phyloP scores from a whole-genome alignment of 805 yeast species.

The Hanseniaspora thailandica region DNA sequence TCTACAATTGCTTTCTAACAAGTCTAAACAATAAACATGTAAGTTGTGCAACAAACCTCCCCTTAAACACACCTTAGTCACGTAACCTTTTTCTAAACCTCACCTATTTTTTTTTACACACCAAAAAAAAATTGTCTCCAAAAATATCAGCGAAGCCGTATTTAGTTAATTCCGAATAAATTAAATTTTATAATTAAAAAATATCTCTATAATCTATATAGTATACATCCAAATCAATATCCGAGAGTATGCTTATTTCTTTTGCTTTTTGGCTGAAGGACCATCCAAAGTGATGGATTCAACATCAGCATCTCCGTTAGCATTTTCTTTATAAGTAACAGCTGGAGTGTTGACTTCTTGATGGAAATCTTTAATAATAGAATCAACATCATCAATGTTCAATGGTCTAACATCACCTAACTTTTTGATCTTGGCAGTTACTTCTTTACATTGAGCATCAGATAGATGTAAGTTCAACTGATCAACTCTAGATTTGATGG shows the following conservation, averaged over 20 bases:
- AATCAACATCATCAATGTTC: constrained; percentile 93
- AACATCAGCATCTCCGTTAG: constrained; percentile 19
- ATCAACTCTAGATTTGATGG: constrained; percentile 94
- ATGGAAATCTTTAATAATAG: constrained; percentile 88
- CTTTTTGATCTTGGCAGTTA: constrained; percentile 82
- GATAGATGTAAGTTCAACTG: constrained; percentile 82
- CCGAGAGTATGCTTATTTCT: constrained; percentile 12
- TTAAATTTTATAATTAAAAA: constrained; percentile 21
- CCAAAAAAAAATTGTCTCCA: background rate
- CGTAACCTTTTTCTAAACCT: no score
- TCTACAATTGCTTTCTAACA: no score
- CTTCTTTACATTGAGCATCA: constrained; percentile 91
- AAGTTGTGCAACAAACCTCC: no score
- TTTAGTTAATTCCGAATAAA: background rate
- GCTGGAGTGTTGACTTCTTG: constrained; percentile 54
- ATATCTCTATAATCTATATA: constrained; percentile 13
- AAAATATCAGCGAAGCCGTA: no score
- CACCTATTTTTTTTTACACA: no score
- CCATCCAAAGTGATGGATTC: constrained; percentile 20
- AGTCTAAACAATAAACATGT: no score
- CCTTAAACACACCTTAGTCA: no score
- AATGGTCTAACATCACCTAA: constrained; percentile 91
- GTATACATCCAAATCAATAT: background rate
- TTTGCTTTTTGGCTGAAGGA: constrained; percentile 29
- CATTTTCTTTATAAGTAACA: constrained; percentile 24